These are phyloP conservation scores for Paratrypanosoma confusum DNA, from an alignment of 208 protist genomes.

Conservation along the genomic window DNA sequence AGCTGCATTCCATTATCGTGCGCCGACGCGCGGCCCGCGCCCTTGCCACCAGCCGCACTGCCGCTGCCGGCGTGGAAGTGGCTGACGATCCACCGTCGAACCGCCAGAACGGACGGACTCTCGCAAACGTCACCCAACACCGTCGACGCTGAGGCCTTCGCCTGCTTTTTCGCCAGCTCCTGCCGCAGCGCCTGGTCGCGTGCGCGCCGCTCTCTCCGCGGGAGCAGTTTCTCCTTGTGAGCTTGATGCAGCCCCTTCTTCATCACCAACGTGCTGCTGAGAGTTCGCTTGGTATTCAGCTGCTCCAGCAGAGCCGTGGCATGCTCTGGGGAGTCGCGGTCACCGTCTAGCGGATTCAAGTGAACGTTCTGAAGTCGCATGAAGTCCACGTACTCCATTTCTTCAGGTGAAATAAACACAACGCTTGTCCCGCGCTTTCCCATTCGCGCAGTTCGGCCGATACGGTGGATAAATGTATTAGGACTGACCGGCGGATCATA, in stretches of 20 bases:
- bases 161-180: slow-evolving; percentile 25
- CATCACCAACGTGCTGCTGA: slow-evolving; percentile 57
- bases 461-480: slow-evolving; percentile 94
- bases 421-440: slow-evolving; percentile 87
- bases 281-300: slow-evolving; percentile 60
- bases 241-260: slow-evolving; percentile 60
- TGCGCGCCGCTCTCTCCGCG: slow-evolving; percentile 51
- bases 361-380: slow-evolving; percentile 85
- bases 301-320: slow-evolving; percentile 34
- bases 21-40: slow-evolving; percentile 10
- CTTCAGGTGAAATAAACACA: slow-evolving; percentile 89
- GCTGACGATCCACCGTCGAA: slow-evolving; percentile 41
- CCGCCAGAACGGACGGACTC: slow-evolving; percentile 43
- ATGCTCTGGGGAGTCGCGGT: slow-evolving; percentile 44
- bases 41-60: too few species aligned
- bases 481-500: slow-evolving; percentile 94
- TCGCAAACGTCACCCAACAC: slow-evolving; percentile 74
- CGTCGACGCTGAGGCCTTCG: slow-evolving; percentile 15
- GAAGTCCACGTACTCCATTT: slow-evolving; percentile 89
- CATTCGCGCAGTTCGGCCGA: slow-evolving; percentile 94
- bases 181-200: slow-evolving; percentile 44
- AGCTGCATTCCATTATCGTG: slow-evolving; percentile 29
- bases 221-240: slow-evolving; percentile 60
- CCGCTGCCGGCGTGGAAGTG: too few species aligned
- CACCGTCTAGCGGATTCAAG: slow-evolving; percentile 63